Percentiles rank a stretch among this genome's conserved stretches.
Evolutionary conservation across 139 green algal species (phyloP).

Genomic region (Chlorella ohadii): DNA sequence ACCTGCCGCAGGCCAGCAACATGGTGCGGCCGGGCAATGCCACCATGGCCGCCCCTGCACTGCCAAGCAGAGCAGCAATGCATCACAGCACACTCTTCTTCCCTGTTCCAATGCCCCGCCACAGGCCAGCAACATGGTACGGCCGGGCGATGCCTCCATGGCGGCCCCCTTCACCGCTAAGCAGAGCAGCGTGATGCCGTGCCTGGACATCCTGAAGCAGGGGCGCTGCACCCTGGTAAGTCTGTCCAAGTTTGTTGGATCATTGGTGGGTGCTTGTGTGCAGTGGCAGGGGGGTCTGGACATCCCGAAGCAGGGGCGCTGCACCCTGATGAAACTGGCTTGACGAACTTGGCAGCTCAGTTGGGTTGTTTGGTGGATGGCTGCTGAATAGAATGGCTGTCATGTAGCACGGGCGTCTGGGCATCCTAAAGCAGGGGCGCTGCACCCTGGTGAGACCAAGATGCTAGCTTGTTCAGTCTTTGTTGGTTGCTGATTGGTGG

Average conservation of each 20-base stretch:
- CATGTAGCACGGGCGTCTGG: constrained; percentile 57
- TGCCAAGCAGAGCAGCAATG: too few relatives aligned
- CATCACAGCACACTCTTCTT: neutral
- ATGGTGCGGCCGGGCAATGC: constrained; percentile 88
- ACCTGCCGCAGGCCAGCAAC: constrained; percentile 2
- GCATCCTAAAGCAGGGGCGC: constrained; percentile 93
- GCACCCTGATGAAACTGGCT: constrained; percentile 94
- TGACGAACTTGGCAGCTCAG: too few relatives aligned
- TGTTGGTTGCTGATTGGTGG: too few relatives aligned
- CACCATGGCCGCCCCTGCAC: constrained; percentile 82
- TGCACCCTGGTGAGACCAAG: constrained; percentile 89
- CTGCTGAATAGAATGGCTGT: too few relatives aligned
- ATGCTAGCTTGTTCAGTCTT: too few relatives aligned
- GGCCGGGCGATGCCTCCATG: constrained; percentile 91
- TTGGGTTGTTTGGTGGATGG: too few relatives aligned
- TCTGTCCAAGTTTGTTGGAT: too few relatives aligned
- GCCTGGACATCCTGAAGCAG: constrained; percentile 92
- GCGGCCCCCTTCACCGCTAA: constrained; percentile 94
- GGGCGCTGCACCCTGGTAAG: constrained; percentile 93
- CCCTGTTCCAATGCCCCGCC: neutral
- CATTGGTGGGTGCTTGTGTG: too few relatives aligned
- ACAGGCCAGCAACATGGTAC: constrained; percentile 67
- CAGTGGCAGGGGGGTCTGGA: constrained; percentile 65
- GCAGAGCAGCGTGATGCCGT: constrained; percentile 74
- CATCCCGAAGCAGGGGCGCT: constrained; percentile 92